These are phyloP conservation scores for Pisolithus thermaeus DNA, from an alignment of 1,284 basidiomycete genomes.

Conservation along the genomic window DNA sequence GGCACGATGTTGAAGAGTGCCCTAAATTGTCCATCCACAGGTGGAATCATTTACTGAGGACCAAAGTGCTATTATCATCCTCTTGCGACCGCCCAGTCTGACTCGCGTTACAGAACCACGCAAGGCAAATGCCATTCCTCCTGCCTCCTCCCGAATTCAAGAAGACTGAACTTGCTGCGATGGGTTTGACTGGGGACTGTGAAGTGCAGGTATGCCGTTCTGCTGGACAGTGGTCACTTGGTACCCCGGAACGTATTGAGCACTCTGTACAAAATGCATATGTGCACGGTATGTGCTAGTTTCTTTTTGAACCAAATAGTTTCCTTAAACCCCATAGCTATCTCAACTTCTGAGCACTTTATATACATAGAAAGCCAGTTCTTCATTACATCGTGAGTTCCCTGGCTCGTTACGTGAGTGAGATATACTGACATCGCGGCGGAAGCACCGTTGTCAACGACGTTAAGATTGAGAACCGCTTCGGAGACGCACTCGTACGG, in stretches of 20 bases:
- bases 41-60: conserved; percentile 89
- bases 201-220: conserved; percentile 97
- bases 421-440: conserved; percentile 1
- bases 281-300: conserved; percentile 59
- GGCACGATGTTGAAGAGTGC: conserved; percentile 11
- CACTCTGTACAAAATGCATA: conserved; percentile 96
- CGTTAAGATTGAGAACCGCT: conserved; percentile 86
- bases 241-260: conserved; percentile 82
- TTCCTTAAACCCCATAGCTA: conserved; percentile 48
- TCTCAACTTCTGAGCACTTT: conserved; percentile 91
- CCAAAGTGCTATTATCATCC: conserved; percentile 55
- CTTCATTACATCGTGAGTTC: conserved; percentile 86
- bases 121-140: conserved; percentile 88
- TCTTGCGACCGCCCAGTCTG: not conserved
- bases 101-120: conserved; percentile 64
- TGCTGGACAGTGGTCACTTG: conserved; percentile 94
- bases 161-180: conserved; percentile 70
- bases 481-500: conserved; percentile 91
- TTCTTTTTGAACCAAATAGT: not conserved
- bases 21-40: conserved; percentile 32
- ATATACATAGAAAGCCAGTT: conserved; percentile 98
- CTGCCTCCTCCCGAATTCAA: conserved; percentile 93
- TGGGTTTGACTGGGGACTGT: conserved; percentile 91
- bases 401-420: not conserved
- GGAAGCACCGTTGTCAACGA: conserved; percentile 80